phyloP scores from a whole-genome alignment of 2,329 filamentous ascomycete species.

The Myriosclerotinia curreyana region DNA sequence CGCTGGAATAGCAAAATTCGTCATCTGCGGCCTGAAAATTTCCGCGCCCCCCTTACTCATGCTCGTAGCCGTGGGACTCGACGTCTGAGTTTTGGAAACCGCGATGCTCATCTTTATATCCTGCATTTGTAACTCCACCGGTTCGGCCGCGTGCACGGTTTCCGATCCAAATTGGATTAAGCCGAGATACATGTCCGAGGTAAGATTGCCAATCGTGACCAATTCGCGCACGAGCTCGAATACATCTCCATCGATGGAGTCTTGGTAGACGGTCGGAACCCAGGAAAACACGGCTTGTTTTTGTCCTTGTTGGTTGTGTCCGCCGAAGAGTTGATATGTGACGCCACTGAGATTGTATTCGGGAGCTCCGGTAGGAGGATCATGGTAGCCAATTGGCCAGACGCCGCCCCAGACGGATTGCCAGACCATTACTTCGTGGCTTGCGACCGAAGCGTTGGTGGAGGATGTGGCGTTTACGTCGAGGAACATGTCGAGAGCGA shows the following conservation, averaged over 20 bases:
- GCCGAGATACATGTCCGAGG: conserved; percentile 14
- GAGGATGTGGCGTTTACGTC: neutral
- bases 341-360: conserved; percentile 7
- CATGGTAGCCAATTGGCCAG: conserved; percentile 19
- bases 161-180: conserved; percentile 16
- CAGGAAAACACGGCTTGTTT: conserved; percentile 15
- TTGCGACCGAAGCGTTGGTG: conserved; percentile 11
- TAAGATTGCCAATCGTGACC: neutral
- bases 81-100: conserved; percentile 8
- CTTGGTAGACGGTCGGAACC: conserved; percentile 10
- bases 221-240: conserved; percentile 7
- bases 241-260: conserved; percentile 9
- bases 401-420: conserved; percentile 20
- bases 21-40: conserved; percentile 9
- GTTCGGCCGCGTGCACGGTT: conserved; percentile 1
- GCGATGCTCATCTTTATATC: conserved; percentile 14
- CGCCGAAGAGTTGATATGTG: conserved; percentile 6
- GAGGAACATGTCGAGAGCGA: conserved; percentile 20
- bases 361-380: neutral
- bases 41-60: conserved; percentile 10
- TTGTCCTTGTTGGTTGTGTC: conserved; percentile 15
- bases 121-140: conserved; percentile 4
- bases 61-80: neutral
- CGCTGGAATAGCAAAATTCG: conserved; percentile 22
- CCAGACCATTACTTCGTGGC: conserved; percentile 20